Evolutionary conservation across 2,329 filamentous ascomycete species (phyloP).

Genomic region (Ophiostoma angusticollis): DNA sequence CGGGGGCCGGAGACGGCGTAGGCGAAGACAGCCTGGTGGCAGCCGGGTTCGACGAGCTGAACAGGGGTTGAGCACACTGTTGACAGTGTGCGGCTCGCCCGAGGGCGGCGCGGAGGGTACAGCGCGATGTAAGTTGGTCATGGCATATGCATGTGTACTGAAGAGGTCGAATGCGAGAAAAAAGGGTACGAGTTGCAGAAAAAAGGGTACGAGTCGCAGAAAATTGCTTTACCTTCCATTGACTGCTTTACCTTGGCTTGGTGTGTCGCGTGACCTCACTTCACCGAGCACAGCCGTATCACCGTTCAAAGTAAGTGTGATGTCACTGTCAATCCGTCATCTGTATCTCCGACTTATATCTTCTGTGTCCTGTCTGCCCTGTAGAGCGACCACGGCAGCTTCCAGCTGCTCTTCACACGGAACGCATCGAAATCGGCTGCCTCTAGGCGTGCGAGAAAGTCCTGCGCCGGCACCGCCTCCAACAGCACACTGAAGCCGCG

Average conservation of each 20-base stretch:
- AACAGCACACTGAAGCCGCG: constrained; percentile 66
- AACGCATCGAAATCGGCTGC: constrained; percentile 72
- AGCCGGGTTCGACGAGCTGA: constrained; percentile 43
- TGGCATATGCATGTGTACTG: no score
- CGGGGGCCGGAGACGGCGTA: constrained; percentile 45
- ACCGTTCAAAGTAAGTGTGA: no score
- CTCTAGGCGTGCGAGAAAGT: constrained; percentile 71
- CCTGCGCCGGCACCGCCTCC: constrained; percentile 61
- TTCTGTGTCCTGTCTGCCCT: constrained; percentile 35
- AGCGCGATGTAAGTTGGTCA: no score
- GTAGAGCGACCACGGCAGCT: constrained; percentile 65
- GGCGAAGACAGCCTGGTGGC: constrained; percentile 44
- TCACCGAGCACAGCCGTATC: neutral
- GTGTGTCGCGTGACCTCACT: no score
- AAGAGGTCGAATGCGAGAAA: no score
- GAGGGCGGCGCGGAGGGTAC: no score
- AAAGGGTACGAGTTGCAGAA: no score
- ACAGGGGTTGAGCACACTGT: neutral
- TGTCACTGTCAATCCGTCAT: no score
- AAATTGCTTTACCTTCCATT: neutral
- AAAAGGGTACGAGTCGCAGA: no score
- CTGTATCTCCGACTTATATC: constrained; percentile 27
- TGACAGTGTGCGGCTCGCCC: neutral
- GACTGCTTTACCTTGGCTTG: neutral
- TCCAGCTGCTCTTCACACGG: constrained; percentile 61